A percentile compares a stretch with the other conserved stretches of the same genome.
Evolutionary conservation across 768 basidiomycete genomes (phyloP).

Genomic region (Podaxis rugospora): DNA sequence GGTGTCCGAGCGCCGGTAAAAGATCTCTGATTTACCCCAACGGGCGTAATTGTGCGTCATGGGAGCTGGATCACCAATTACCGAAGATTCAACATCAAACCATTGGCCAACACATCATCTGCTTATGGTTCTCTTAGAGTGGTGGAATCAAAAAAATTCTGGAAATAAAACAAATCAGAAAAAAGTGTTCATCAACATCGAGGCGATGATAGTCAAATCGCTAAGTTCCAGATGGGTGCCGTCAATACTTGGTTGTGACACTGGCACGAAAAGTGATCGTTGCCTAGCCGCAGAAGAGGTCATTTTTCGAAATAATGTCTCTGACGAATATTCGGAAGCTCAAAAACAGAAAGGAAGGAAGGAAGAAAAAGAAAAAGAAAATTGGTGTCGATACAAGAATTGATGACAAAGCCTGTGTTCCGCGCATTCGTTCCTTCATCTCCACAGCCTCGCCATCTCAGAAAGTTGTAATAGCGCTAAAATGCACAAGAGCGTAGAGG

Average conservation of each 20-base stretch:
- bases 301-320: no score
- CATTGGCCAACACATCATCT: constrained; percentile 65
- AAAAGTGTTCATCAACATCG: background rate
- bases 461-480: constrained; percentile 72
- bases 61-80: constrained; percentile 34
- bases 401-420: constrained; percentile 68
- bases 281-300: no score
- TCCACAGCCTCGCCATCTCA: constrained; percentile 56
- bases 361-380: background rate
- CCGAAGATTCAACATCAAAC: constrained; percentile 32
- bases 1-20: constrained; percentile 20
- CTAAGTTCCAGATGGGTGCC: constrained; percentile 3
- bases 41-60: constrained; percentile 29
- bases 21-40: constrained; percentile 25
- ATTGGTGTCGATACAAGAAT: background rate
- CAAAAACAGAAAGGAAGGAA: no score
- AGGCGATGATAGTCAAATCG: constrained; percentile 2
- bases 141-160: constrained; percentile 26
- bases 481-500: constrained; percentile 53
- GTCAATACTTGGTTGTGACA: constrained; percentile 8
- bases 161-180: constrained; percentile 15
- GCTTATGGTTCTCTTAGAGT: constrained; percentile 73
- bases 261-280: constrained; percentile 6
- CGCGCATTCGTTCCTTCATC: constrained; percentile 80
- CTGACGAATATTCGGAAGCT: no score